phyloP scores from a whole-genome alignment of 805 yeast genomes.

The Yarrowia bubula region DNA sequence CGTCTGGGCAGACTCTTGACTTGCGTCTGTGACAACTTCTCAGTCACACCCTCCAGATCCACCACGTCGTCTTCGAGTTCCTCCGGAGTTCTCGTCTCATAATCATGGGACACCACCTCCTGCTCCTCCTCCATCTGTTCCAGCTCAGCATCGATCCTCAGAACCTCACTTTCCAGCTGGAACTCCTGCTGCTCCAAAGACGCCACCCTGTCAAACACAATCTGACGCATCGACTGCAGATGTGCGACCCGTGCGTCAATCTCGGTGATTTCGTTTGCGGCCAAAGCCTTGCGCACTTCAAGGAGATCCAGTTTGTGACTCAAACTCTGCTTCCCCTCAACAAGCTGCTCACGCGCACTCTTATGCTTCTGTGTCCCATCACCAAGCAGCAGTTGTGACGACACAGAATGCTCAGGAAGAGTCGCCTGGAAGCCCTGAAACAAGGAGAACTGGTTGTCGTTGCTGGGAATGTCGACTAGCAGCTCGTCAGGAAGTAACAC shows the following conservation, averaged over 20 bases:
- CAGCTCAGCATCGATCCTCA: conserved; percentile 27
- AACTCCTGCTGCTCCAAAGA: conserved; percentile 59
- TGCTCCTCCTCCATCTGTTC: conserved; percentile 16
- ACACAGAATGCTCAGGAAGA: conserved; percentile 13
- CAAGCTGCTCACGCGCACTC: conserved; percentile 41
- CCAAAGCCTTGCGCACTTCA: conserved; percentile 62
- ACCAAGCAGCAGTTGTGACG: conserved; percentile 26
- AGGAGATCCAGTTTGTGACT: conserved; percentile 51
- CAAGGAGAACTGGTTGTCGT: conserved; percentile 46
- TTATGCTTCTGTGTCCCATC: conserved; percentile 31
- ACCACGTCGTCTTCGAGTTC: neutral
- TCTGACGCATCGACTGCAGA: conserved; percentile 50
- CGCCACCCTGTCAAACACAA: conserved; percentile 59
- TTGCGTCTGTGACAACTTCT: neutral
- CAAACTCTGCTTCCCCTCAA: conserved; percentile 43
- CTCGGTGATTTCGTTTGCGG: conserved; percentile 63
- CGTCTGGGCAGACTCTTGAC: conserved; percentile 34
- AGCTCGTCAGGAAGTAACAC: conserved; percentile 61
- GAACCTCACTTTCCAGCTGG: conserved; percentile 46
- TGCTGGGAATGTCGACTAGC: conserved; percentile 52
- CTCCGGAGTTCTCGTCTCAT: conserved; percentile 18
- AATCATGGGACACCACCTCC: neutral
- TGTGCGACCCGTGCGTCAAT: conserved; percentile 57
- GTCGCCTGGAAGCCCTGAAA: conserved; percentile 70
- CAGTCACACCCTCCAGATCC: neutral